phyloP scores from a whole-genome alignment of 2,329 filamentous ascomycete genomes.

The Neopestalotiopsis sp. region DNA sequence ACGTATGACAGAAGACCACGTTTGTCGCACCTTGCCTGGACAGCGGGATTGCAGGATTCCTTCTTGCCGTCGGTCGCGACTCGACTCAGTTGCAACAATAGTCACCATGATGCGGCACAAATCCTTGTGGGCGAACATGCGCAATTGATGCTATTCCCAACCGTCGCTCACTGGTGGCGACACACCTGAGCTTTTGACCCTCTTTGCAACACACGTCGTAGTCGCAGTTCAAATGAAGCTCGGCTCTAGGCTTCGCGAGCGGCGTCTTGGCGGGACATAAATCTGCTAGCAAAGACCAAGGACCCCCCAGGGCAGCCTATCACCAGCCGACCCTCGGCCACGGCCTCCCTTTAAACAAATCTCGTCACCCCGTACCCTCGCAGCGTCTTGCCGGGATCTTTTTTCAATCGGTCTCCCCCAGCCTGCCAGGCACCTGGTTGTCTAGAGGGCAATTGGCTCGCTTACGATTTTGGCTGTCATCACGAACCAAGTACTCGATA shows the following conservation, averaged over 20 bases:
- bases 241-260: conserved; percentile 1
- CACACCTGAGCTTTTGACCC: neutral
- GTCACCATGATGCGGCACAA: neutral
- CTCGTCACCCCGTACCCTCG: neutral
- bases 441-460: conserved; percentile 8
- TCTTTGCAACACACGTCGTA: neutral
- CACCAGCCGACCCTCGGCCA: neutral
- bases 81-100: neutral
- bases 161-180: neutral
- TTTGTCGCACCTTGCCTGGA: neutral
- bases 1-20: neutral
- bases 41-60: neutral
- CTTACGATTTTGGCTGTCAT: conserved; percentile 13
- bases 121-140: neutral
- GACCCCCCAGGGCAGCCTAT: neutral
- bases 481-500: conserved; percentile 9
- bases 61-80: neutral
- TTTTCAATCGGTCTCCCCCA: neutral
- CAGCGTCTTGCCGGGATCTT: neutral
- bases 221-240: neutral
- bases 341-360: neutral
- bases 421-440: neutral
- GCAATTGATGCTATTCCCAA: conserved; percentile 1
- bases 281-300: neutral
- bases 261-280: neutral